phyloP scores from a whole-genome alignment of 306 rosid genomes.

The Corylus americana region DNA sequence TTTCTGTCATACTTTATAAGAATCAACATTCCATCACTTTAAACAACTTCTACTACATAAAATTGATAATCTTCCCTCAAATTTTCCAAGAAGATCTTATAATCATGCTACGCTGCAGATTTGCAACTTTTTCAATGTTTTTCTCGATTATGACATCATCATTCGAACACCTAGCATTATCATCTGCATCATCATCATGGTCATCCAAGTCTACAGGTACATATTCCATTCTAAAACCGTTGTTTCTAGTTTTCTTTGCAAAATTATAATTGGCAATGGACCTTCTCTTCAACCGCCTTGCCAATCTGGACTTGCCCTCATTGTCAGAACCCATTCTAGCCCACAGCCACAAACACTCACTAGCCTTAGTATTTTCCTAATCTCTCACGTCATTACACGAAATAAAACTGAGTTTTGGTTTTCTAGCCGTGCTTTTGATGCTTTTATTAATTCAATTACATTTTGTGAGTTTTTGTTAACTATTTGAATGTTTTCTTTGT shows the following conservation, averaged over 20 bases:
- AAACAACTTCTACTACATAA: conserved; percentile 23
- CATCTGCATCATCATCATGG: background rate
- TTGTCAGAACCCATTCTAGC: conserved; percentile 27
- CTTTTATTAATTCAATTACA: too few relatives aligned
- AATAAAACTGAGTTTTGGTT: too few relatives aligned
- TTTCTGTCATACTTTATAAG: conserved; percentile 32
- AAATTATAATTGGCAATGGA: background rate
- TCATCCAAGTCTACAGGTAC: background rate
- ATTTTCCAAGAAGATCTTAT: conserved; percentile 32
- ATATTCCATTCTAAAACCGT: conserved; percentile 9
- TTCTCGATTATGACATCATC: background rate
- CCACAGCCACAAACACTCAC: background rate
- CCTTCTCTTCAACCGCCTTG: conserved; percentile 52
- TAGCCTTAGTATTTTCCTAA: background rate
- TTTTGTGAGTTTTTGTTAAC: too few relatives aligned
- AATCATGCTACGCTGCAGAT: conserved; percentile 10
- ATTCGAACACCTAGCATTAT: background rate
- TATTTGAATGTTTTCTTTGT: too few relatives aligned
- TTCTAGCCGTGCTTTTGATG: too few relatives aligned
- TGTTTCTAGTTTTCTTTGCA: background rate
- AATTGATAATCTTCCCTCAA: conserved; percentile 35
- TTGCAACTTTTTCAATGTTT: background rate
- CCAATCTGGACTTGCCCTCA: conserved; percentile 25
- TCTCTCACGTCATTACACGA: too few relatives aligned
- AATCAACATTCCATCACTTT: conserved; percentile 11